phyloP scores from a whole-genome alignment of 1,284 basidiomycete species.

The Ustilago vetiveriae region DNA sequence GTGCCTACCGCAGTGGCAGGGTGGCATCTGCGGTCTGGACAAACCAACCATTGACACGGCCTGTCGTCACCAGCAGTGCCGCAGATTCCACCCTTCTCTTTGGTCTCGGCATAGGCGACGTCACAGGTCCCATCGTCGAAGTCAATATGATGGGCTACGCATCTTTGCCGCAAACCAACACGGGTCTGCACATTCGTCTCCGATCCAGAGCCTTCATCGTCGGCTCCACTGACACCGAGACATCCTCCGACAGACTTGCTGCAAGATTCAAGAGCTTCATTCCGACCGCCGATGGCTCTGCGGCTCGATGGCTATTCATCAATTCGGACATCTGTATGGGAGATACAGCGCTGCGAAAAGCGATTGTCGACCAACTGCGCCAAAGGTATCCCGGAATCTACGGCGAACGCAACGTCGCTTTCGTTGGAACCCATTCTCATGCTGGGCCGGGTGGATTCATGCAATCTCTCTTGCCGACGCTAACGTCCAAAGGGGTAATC shows the following conservation, averaged over 20 bases:
- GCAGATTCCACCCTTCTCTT: conserved; percentile 30
- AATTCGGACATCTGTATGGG: conserved; percentile 76
- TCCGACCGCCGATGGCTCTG: conserved; percentile 41
- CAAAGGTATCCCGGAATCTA: conserved; percentile 75
- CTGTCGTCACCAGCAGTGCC: not conserved
- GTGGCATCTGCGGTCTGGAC: conserved; percentile 6
- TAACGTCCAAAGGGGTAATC: conserved; percentile 80
- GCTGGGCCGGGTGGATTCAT: conserved; percentile 82
- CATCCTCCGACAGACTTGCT: conserved; percentile 2
- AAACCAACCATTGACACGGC: not conserved
- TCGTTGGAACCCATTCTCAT: conserved; percentile 80
- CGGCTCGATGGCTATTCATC: conserved; percentile 75
- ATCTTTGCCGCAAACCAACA: conserved; percentile 75
- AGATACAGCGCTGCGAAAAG: conserved; percentile 78
- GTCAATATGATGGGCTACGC: conserved; percentile 78
- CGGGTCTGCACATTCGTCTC: conserved; percentile 81
- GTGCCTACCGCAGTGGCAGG: conserved; percentile 11
- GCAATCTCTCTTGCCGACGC: conserved; percentile 77
- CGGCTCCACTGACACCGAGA: conserved; percentile 66
- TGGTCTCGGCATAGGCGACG: conserved; percentile 75
- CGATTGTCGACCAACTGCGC: conserved; percentile 74
- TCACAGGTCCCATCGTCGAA: conserved; percentile 73
- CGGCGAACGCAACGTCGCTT: conserved; percentile 77
- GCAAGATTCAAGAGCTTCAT: conserved; percentile 23
- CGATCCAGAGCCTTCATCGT: conserved; percentile 80